phyloP scores from a whole-genome alignment of 108 stramenopile species.

The Pseudonitzschia multiseries region DNA sequence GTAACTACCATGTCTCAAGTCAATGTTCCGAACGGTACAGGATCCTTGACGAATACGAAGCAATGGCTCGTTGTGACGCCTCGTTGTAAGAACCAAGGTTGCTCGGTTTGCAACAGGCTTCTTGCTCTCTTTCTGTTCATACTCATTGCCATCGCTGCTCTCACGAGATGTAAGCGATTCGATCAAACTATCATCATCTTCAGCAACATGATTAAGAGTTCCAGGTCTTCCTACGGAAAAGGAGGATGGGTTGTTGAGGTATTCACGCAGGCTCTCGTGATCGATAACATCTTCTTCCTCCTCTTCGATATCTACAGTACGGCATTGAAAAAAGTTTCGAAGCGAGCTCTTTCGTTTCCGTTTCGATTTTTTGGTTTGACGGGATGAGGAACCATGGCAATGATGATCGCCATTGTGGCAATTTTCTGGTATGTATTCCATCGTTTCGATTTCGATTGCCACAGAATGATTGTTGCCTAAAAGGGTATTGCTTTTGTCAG shows the following conservation, averaged over 20 bases:
- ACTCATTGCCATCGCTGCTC: background rate
- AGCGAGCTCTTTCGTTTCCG: slow-evolving; percentile 16
- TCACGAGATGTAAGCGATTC: background rate
- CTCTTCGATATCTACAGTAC: slow-evolving; percentile 29
- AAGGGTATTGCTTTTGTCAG: background rate
- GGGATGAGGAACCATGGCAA: background rate
- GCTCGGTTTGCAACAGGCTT: slow-evolving; percentile 35
- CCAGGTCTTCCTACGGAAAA: background rate
- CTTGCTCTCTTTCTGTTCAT: background rate
- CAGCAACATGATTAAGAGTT: background rate
- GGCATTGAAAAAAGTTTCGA: slow-evolving; percentile 29
- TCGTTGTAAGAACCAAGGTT: slow-evolving; percentile 50
- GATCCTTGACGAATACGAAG: slow-evolving; percentile 65
- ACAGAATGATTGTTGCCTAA: background rate
- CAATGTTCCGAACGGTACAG: slow-evolving; percentile 42
- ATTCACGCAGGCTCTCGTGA: background rate
- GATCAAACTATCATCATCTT: background rate
- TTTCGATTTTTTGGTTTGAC: background rate
- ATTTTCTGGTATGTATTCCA: slow-evolving; percentile 38
- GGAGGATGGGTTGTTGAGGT: slow-evolving; percentile 1
- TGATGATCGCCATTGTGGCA: slow-evolving; percentile 18
- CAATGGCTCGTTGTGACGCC: slow-evolving; percentile 59
- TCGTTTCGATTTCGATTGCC: slow-evolving; percentile 54
- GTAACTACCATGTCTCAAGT: slow-evolving; percentile 52
- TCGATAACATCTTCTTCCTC: slow-evolving; percentile 21